Percentiles rank a stretch among this genome's conserved stretches.
phyloP scores from a whole-genome alignment of 2,329 filamentous ascomycete species.

The Daldinia sp. region DNA sequence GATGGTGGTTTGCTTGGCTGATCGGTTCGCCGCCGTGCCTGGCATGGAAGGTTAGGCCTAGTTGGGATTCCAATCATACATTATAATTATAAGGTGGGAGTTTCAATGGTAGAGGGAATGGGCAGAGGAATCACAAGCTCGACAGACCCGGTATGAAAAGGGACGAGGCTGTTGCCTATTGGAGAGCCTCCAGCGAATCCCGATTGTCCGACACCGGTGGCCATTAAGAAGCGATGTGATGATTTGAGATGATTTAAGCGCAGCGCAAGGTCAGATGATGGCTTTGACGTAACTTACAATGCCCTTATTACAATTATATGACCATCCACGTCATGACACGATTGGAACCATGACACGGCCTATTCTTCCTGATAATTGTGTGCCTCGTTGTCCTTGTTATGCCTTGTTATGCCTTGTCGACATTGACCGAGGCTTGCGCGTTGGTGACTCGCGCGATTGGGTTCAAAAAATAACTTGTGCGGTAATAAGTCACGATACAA shows the following conservation, averaged over 20 bases:
- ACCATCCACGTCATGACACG: constrained; percentile 33
- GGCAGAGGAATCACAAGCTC: constrained; percentile 20
- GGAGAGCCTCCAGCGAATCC: constrained; percentile 23
- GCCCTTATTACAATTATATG: constrained; percentile 22
- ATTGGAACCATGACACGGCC: constrained; percentile 17
- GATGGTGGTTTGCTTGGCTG: constrained; percentile 12
- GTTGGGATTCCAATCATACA: constrained; percentile 20
- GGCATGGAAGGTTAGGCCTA: constrained; percentile 36
- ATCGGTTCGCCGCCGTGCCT: constrained; percentile 21
- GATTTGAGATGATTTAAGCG: constrained; percentile 17
- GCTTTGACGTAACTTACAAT: constrained; percentile 24
- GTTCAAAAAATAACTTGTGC: background rate
- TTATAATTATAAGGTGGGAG: constrained; percentile 18
- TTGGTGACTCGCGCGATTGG: constrained; percentile 22
- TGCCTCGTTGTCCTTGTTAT: constrained; percentile 2
- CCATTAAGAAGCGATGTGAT: constrained; percentile 1
- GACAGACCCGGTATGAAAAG: constrained; percentile 10
- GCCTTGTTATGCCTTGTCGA: constrained; percentile 15
- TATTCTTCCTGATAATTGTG: background rate
- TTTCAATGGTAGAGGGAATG: constrained; percentile 8
- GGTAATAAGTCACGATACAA: constrained; percentile 17
- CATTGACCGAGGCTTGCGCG: constrained; percentile 9
- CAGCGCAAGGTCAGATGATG: constrained; percentile 30
- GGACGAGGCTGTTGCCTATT: constrained; percentile 26
- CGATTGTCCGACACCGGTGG: constrained; percentile 12